phyloP scores from a whole-genome alignment of 495 filamentous ascomycete species.

The Jackrogersella multiformis region DNA sequence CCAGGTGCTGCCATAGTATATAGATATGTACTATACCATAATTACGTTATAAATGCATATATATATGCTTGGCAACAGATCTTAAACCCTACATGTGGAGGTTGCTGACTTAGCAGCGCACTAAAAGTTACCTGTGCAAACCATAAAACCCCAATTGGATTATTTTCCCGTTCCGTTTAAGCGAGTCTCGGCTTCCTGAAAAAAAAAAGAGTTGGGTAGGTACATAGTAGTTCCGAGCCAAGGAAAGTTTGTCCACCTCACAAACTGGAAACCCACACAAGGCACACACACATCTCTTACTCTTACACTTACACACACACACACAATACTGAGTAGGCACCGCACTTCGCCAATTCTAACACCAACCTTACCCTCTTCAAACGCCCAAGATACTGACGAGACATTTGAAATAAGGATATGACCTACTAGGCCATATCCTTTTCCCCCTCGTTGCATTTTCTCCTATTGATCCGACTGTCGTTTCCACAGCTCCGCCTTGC shows the following conservation, averaged over 20 bases:
- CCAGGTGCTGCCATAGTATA: no score
- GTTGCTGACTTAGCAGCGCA: conserved; percentile 35
- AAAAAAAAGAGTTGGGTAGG: conserved; percentile 25
- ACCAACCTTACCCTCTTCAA: conserved; percentile 17
- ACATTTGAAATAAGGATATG: conserved; percentile 40
- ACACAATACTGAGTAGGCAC: neutral
- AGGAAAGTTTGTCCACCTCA: conserved; percentile 26
- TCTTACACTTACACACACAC: conserved; percentile 20
- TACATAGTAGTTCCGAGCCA: conserved; percentile 20
- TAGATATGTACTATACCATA: no score
- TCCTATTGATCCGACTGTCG: conserved; percentile 47
- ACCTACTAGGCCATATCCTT: conserved; percentile 49
- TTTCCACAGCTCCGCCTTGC: conserved; percentile 53
- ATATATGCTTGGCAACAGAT: conserved; percentile 10
- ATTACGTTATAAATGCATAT: conserved; percentile 1
- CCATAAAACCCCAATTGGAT: conserved; percentile 21
- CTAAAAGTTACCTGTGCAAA: conserved; percentile 26
- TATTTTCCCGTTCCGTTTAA: conserved; percentile 37
- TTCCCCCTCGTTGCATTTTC: conserved; percentile 39
- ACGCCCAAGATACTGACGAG: conserved; percentile 25
- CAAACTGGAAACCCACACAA: conserved; percentile 16
- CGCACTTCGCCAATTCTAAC: conserved; percentile 16
- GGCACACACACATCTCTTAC: conserved; percentile 4
- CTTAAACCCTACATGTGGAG: conserved; percentile 33
- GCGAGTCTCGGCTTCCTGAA: conserved; percentile 36